Evolutionary conservation across 2,329 filamentous ascomycete genomes (phyloP).

Genomic region (Fonsecaea nubica): DNA sequence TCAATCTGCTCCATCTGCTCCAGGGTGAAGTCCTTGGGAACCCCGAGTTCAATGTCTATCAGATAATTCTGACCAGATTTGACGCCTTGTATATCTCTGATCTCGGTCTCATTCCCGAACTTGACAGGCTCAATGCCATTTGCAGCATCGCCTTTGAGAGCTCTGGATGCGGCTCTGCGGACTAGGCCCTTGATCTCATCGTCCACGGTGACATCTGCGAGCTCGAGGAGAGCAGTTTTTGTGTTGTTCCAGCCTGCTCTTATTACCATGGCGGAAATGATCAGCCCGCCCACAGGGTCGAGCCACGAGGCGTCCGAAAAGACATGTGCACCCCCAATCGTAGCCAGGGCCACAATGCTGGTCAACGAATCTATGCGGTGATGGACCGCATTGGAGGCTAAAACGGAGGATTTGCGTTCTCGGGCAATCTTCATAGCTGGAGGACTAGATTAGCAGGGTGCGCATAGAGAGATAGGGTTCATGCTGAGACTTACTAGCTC

Average conservation of each 20-base stretch:
- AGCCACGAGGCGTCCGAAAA: conserved; percentile 87
- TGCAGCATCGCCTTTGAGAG: conserved; percentile 55
- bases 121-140: conserved; percentile 48
- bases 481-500: conserved; percentile 74
- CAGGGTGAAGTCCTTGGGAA: conserved; percentile 78
- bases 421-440: conserved; percentile 92
- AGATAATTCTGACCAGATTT: conserved; percentile 98
- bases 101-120: conserved; percentile 66
- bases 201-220: conserved; percentile 90
- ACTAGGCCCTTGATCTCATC: conserved; percentile 79
- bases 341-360: conserved; percentile 87
- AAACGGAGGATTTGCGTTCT: conserved; percentile 91
- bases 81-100: conserved; percentile 82
- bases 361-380: conserved; percentile 96
- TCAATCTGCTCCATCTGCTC: conserved; percentile 73
- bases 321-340: conserved; percentile 87
- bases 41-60: conserved; percentile 84
- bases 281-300: conserved; percentile 87
- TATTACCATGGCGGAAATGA: conserved; percentile 93
- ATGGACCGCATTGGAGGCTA: conserved; percentile 94
- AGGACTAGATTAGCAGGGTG: conserved; percentile 21
- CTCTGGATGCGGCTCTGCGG: conserved; percentile 67
- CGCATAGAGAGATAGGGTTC: conserved; percentile 1
- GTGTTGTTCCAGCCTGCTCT: conserved; percentile 90
- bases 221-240: conserved; percentile 77